Evolutionary conservation across 2,329 filamentous ascomycete genomes (phyloP).

Genomic region (Pseudogymnoascus sp.): DNA sequence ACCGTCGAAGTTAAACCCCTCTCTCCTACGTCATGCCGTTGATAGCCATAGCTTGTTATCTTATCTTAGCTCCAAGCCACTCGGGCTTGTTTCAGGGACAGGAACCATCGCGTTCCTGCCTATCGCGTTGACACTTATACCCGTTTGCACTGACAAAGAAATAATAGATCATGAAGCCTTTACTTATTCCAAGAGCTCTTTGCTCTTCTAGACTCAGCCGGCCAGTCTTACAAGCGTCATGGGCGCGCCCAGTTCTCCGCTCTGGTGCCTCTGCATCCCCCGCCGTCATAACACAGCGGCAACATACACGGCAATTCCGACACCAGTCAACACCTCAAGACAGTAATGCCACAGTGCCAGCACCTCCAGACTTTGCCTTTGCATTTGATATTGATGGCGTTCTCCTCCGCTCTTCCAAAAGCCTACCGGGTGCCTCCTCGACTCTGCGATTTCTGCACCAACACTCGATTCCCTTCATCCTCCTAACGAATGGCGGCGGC

Average conservation of each 20-base stretch:
- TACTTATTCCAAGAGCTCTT: background rate
- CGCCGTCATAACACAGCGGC: background rate
- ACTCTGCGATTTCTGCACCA: conserved; percentile 65
- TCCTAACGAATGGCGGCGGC: conserved; percentile 92
- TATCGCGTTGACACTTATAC: background rate
- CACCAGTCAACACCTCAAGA: background rate
- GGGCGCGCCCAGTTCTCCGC: background rate
- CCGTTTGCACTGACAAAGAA: background rate
- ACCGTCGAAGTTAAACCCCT: background rate
- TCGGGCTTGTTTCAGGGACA: background rate
- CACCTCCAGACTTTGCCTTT: conserved; percentile 11
- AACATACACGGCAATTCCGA: background rate
- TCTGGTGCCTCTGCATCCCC: background rate
- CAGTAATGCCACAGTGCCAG: background rate
- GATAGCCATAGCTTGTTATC: conserved; percentile 1
- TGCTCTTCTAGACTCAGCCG: background rate
- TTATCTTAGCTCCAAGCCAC: conserved; percentile 1
- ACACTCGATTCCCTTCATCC: conserved; percentile 78
- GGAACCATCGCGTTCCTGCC: background rate
- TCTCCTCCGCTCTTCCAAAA: conserved; percentile 72
- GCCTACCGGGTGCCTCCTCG: conserved; percentile 69
- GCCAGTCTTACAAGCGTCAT: background rate
- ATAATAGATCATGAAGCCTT: background rate
- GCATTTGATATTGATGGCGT: conserved; percentile 68
- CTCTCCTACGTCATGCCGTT: conserved; percentile 2